phyloP scores from a whole-genome alignment of 441 rosid genomes.

The Populus hybrid region DNA sequence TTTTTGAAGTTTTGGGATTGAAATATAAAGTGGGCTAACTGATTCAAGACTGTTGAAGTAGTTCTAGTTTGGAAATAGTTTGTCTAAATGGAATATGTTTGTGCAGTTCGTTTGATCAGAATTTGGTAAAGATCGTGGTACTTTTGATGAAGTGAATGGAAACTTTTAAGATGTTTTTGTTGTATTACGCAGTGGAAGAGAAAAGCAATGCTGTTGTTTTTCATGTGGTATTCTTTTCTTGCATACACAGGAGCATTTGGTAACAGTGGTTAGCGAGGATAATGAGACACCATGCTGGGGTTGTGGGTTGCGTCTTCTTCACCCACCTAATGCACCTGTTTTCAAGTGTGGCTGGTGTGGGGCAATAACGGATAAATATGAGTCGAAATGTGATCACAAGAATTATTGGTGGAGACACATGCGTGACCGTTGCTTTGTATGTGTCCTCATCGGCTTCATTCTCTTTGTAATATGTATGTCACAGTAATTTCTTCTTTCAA shows the following conservation, averaged over 20 bases:
- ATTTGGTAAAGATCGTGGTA: neutral
- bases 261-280: constrained; percentile 46
- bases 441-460: constrained; percentile 60
- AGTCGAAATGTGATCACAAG: constrained; percentile 43
- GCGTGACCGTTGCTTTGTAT: constrained; percentile 80
- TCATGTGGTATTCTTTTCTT: neutral
- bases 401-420: constrained; percentile 60
- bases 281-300: constrained; percentile 82
- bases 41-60: neutral
- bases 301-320: constrained; percentile 76
- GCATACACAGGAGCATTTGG: constrained; percentile 40
- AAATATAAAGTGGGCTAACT: neutral
- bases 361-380: constrained; percentile 67
- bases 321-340: constrained; percentile 63
- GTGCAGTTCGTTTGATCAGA: neutral
- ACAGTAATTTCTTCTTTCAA: constrained; percentile 5
- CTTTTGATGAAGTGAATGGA: neutral
- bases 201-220: neutral
- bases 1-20: neutral
- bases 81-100: neutral
- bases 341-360: constrained; percentile 99
- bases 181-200: neutral
- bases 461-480: constrained; percentile 72
- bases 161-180: neutral
- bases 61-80: neutral